Conservation (phyloP, 2,329 filamentous ascomycete genomes). For the Sporothrix globosa region DNA sequence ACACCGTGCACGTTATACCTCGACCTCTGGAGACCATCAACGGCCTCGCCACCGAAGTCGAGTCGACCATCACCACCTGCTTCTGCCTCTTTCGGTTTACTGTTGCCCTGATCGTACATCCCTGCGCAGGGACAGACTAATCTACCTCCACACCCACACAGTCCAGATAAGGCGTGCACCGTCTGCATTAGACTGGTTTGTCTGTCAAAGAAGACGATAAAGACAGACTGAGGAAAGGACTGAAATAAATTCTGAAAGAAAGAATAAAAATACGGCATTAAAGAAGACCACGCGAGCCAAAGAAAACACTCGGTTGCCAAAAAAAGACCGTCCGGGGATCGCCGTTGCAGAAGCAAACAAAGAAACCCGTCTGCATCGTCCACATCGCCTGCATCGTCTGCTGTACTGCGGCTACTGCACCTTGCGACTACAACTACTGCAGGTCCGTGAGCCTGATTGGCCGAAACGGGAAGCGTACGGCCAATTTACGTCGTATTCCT, state of each 20-base stretch:
- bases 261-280: background rate
- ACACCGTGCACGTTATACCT: background rate
- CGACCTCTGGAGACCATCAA: background rate
- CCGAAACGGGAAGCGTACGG: constrained; percentile 20
- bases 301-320: constrained; percentile 8
- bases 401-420: background rate
- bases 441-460: constrained; percentile 15
- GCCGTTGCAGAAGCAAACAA: constrained; percentile 22
- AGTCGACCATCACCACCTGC: background rate
- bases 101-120: constrained; percentile 16
- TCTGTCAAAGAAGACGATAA: constrained; percentile 4
- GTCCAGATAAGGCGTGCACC: background rate
- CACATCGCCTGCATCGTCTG: too few relatives aligned
- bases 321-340: constrained; percentile 21
- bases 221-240: constrained; percentile 10
- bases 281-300: background rate
- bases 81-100: too few relatives aligned
- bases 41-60: background rate
- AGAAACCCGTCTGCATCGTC: background rate
- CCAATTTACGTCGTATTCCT: too few relatives aligned
- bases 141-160: background rate
- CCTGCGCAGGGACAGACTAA: constrained; percentile 17
- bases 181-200: background rate
- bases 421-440: constrained; percentile 3
- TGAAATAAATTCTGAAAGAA: background rate